Conservation (phyloP, 306 rosid genomes). For the Phaseolus lunatus region DNA sequence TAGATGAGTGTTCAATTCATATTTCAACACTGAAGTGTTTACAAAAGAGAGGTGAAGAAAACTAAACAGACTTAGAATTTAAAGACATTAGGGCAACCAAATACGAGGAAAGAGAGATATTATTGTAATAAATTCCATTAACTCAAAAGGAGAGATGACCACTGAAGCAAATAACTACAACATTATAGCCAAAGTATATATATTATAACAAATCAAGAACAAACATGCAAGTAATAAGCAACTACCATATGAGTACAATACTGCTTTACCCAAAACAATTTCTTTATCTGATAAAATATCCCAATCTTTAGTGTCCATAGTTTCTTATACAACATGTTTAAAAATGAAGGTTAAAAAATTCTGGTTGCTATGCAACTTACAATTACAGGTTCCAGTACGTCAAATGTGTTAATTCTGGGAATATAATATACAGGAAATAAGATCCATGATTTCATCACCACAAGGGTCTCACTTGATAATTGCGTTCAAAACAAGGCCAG, state of each 20-base stretch:
- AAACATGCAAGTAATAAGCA: background rate
- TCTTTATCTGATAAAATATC: conserved; percentile 13
- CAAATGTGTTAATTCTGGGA: background rate
- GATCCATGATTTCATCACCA: conserved; percentile 1
- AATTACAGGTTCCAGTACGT: background rate
- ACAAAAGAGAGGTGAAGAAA: background rate
- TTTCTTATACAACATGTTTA: conserved; percentile 4
- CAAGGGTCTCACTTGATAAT: conserved; percentile 7
- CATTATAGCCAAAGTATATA: conserved; percentile 3
- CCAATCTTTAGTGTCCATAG: conserved; percentile 10
- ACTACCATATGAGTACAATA: background rate
- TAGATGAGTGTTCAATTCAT: background rate
- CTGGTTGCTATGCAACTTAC: background rate
- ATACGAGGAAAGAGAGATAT: conserved; percentile 20
- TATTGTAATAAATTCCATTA: background rate
- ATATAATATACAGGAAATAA: background rate
- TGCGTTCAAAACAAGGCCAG: background rate
- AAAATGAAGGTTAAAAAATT: conserved; percentile 36
- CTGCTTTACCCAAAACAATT: background rate
- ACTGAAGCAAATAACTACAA: conserved; percentile 5
- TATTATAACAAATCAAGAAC: conserved; percentile 20
- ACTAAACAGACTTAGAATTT: conserved; percentile 21
- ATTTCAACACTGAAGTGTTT: conserved; percentile 4
- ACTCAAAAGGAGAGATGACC: conserved; percentile 1
- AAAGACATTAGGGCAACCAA: background rate